These are phyloP conservation scores for Cordyceps cicadae DNA, from an alignment of 2,329 filamentous ascomycete genomes.

Conservation along the genomic window DNA sequence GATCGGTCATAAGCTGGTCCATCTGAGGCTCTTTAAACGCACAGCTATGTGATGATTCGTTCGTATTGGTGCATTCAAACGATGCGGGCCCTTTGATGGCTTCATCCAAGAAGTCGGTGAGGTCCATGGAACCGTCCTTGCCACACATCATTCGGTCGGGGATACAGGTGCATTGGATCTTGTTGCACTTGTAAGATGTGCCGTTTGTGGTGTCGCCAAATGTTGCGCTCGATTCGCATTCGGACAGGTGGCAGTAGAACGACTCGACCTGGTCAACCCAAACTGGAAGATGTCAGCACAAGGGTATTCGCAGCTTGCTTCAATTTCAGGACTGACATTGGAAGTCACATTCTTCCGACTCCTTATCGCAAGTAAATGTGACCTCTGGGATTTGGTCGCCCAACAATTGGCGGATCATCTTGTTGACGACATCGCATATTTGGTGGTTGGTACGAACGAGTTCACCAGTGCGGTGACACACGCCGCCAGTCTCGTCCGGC, in stretches of 20 bases:
- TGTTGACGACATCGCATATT: slow-evolving; percentile 95
- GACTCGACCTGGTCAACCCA: slow-evolving; percentile 94
- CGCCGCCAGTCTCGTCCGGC: slow-evolving; percentile 69
- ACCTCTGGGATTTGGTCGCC: slow-evolving; percentile 82
- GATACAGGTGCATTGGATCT: slow-evolving; percentile 81
- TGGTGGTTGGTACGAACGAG: slow-evolving; percentile 93
- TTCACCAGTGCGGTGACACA: slow-evolving; percentile 87
- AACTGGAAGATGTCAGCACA: slow-evolving; percentile 41
- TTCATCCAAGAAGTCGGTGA: slow-evolving; percentile 77
- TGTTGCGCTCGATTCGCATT: slow-evolving; percentile 65
- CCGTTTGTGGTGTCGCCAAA: slow-evolving; percentile 65
- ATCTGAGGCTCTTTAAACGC: slow-evolving; percentile 86
- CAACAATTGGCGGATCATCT: slow-evolving; percentile 81
- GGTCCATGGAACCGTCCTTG: slow-evolving; percentile 81
- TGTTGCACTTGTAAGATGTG: slow-evolving; percentile 76
- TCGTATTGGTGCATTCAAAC: slow-evolving; percentile 64
- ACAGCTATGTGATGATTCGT: slow-evolving; percentile 58
- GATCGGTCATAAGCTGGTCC: slow-evolving; percentile 76
- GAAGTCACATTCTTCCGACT: slow-evolving; percentile 76
- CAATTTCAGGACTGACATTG: slow-evolving; percentile 58
- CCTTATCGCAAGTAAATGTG: slow-evolving; percentile 81
- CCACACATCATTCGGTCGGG: slow-evolving; percentile 90
- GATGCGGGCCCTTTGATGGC: slow-evolving; percentile 79
- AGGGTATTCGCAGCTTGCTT: not conserved
- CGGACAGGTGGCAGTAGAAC: slow-evolving; percentile 86